Evolutionary conservation across 2,329 filamentous ascomycete species (phyloP), one percentile per base, ranked within the genome.

Genomic region (Monosporascus ibericus): DNA sequence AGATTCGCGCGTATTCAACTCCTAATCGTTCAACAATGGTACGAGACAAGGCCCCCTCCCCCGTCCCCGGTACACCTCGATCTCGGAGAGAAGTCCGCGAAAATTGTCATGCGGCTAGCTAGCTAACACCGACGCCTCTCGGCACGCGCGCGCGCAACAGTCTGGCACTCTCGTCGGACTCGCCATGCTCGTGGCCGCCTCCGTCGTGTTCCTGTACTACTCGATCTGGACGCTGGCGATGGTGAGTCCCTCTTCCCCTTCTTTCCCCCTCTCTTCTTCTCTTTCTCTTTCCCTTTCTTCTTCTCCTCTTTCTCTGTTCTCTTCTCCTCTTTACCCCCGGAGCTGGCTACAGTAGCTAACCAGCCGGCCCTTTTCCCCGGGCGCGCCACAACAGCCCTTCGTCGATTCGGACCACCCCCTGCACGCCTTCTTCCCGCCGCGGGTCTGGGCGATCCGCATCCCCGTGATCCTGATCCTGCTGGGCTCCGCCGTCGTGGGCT

Each of bases 391-490:
- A 54, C 62, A 99, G 94, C 94, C 94, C 69, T 99, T 99, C 72
- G 94, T 99, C 73, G 94, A 99, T 72, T 83, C 88, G 53, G 90
- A 90, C 70, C 94, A 99, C 72, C 86, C 90, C 52, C 86, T 97
- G 54, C 94, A 99, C 70, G 87, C 87, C 70, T 81, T 97, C 76
- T 99, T 99, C 77, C 94, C 90, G 57, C 92, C 92, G 47, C 92
- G 94, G 70, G 92, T 96, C 70, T 99, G 94, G 94, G 94, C 94
- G 55, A 96, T 99, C 70, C 92, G 94, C 71, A 94, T 99, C 67
- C 94, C 94, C 63, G 92, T 99, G 64, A 96, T 99, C 70, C 85
- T 99, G 62, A 87, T 96, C 58, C 85, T 99, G 47, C 80, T 99
- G 60, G 92, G 87, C 59, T 92, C 87, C 55, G 91, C 94, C 54